Evolutionary conservation across 2,329 filamentous ascomycete genomes (phyloP), one percentile per base, ranked within the genome.

Genomic region (Raffaelea deltoideospora): DNA sequence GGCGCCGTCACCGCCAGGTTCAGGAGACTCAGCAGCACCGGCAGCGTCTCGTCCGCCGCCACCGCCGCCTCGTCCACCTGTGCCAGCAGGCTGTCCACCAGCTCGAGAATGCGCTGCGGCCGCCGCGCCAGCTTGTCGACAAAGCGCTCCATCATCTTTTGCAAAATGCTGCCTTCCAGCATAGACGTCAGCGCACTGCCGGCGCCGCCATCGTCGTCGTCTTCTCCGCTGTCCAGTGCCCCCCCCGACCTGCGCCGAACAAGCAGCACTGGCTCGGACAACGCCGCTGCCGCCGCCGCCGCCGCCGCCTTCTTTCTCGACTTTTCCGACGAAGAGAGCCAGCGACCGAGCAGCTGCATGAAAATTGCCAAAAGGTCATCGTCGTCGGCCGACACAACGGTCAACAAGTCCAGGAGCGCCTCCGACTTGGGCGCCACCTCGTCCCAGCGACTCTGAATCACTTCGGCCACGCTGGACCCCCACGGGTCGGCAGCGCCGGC

Each of bases 41-140:
- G 54, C 3, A 67, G 48, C 17, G 67, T 53, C 27, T 72, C 67
- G 37, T 71, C 61, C 14, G 59, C 3, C 59, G 15, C 15, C 1
- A 35, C 10, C 1, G 23, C 9, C 3, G 54, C 40, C 0, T 59
- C 54, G 4, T 57, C 55, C 7, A 60, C 53, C 23, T 64, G 61
- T 14, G 61, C 37, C 2, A 85, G 52, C 0, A 85, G 63, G 38
- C 79, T 67, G 35, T 63, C 61, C 34, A 78, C 66, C 2, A 86
- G 63, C 32, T 74, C 67, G 2, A 85, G 56, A 7, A 82, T 63
- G 45, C 80, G 73, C 31, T 67, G 66, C 3, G 79, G 76, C 39
- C 74, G 69, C 23, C 64, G 66, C 22, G 79, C 67, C 11, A 85
- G 62, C 42, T 71, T 74, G 18, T 77, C 69, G 1, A 75, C 67